phyloP scores from a whole-genome alignment of 1,139 yeast species.

The Hyphopichia khmerensis region DNA sequence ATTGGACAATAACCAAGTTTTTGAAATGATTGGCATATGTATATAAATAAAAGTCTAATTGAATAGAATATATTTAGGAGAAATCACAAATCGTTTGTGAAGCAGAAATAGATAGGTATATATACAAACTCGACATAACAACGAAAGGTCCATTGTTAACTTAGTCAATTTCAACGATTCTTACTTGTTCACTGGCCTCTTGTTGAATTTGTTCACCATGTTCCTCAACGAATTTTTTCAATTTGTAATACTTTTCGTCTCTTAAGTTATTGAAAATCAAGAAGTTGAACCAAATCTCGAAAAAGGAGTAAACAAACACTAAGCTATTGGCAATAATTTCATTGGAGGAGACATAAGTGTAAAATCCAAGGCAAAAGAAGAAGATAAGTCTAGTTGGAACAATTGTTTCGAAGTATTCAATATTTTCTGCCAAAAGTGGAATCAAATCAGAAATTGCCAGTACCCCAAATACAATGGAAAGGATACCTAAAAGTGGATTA shows the following conservation, averaged over 20 bases:
- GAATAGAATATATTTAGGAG: too few relatives aligned
- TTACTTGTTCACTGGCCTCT: conserved; percentile 28
- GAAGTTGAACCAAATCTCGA: conserved; percentile 72
- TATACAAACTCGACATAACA: too few relatives aligned
- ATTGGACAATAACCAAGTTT: conserved; percentile 54
- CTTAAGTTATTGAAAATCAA: conserved; percentile 61
- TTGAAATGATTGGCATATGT: conserved; percentile 12
- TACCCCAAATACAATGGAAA: conserved; percentile 44
- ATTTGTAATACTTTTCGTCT: conserved; percentile 56
- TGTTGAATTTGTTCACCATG: conserved; percentile 31
- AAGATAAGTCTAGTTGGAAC: conserved; percentile 65
- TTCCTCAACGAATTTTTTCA: conserved; percentile 37
- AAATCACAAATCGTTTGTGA: too few relatives aligned
- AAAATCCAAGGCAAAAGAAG: conserved; percentile 53
- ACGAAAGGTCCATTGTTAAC: too few relatives aligned
- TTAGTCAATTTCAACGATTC: conserved; percentile 23
- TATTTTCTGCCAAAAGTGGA: conserved; percentile 57
- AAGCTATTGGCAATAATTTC: conserved; percentile 57
- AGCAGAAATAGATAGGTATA: too few relatives aligned
- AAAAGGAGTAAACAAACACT: conserved; percentile 59
- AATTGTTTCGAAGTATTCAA: conserved; percentile 58
- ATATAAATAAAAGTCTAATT: conserved; percentile 4
- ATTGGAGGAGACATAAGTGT: conserved; percentile 40
- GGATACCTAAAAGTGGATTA: conserved; percentile 53
- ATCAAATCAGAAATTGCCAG: conserved; percentile 54